phyloP scores from a whole-genome alignment of 2,329 filamentous ascomycete genomes.

The Paracamarosporium sp. region DNA sequence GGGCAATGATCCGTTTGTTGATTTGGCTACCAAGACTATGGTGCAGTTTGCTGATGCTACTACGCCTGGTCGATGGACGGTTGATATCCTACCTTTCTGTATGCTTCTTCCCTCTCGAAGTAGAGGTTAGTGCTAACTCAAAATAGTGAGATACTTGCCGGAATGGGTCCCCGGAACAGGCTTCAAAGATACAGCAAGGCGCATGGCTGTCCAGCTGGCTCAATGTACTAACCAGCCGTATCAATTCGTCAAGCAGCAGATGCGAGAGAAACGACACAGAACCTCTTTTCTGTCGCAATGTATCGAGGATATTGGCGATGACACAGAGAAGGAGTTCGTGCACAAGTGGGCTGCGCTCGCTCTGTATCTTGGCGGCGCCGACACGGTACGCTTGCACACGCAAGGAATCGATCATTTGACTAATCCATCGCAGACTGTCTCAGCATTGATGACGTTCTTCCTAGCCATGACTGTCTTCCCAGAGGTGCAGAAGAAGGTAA shows the following conservation, averaged over 20 bases:
- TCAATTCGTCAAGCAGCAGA: constrained; percentile 51
- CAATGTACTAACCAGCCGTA: constrained; percentile 51
- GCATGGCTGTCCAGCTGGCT: constrained; percentile 41
- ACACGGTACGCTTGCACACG: constrained; percentile 38
- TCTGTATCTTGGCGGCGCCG: constrained; percentile 53
- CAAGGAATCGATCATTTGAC: neutral
- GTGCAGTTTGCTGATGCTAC: constrained; percentile 48
- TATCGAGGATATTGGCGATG: constrained; percentile 35
- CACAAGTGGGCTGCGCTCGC: constrained; percentile 50
- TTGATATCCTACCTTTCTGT: constrained; percentile 54
- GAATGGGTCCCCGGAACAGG: constrained; percentile 55
- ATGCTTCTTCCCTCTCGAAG: neutral
- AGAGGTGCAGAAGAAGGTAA: constrained; percentile 53
- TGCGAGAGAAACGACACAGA: constrained; percentile 28
- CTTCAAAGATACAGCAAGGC: constrained; percentile 52
- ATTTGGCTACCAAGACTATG: constrained; percentile 51
- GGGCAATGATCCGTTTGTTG: constrained; percentile 52
- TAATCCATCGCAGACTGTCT: constrained; percentile 44
- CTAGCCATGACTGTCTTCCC: constrained; percentile 61
- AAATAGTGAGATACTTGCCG: constrained; percentile 28
- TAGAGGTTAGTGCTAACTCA: neutral
- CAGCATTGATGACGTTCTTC: constrained; percentile 52
- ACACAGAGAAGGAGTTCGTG: constrained; percentile 34
- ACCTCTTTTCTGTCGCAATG: constrained; percentile 49
- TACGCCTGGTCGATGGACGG: constrained; percentile 53